phyloP scores from a whole-genome alignment of 345 rosid genomes.

The Trapa bicornis region DNA sequence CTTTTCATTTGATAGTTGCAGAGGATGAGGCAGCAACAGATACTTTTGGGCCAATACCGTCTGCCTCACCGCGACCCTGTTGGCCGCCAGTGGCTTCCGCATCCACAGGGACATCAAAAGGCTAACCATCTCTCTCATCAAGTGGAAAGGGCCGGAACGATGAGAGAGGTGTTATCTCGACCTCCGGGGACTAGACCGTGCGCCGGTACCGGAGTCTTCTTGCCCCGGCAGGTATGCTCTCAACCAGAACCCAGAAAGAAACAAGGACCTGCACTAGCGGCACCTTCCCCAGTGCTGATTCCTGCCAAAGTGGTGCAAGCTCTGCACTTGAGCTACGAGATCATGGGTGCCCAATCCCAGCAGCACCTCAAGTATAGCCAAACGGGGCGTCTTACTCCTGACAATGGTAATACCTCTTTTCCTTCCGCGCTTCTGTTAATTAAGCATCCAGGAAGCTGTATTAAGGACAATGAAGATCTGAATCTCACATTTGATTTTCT shows the following conservation, averaged over 20 bases:
- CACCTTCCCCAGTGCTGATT: conserved; percentile 43
- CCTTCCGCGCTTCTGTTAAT: not conserved
- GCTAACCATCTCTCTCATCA: conserved; percentile 10
- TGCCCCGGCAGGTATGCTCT: conserved; percentile 44
- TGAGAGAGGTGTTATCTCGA: conserved; percentile 52
- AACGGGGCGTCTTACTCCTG: conserved; percentile 5
- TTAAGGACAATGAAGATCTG: not conserved
- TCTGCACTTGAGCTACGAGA: conserved; percentile 34
- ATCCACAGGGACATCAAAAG: conserved; percentile 22
- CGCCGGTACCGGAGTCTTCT: conserved; percentile 81
- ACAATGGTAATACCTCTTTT: conserved; percentile 6
- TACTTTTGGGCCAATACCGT: conserved; percentile 1
- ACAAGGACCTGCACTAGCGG: conserved; percentile 30
- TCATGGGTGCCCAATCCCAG: conserved; percentile 19
- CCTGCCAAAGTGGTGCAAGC: conserved; percentile 78
- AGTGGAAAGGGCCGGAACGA: conserved; percentile 14
- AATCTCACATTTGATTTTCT: too few species aligned
- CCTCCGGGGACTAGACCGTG: conserved; percentile 25
- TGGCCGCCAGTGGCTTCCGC: conserved; percentile 44
- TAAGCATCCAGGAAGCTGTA: too few species aligned
- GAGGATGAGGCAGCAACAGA: conserved; percentile 22
- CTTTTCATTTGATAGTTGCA: not conserved
- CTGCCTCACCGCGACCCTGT: conserved; percentile 28
- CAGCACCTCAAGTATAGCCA: conserved; percentile 14
- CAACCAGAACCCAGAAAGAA: conserved; percentile 38